Percentiles rank a stretch among this genome's conserved stretches.
Evolutionary conservation across 108 stramenopile species (phyloP).

Genomic region (Licmophora abbreviata): DNA sequence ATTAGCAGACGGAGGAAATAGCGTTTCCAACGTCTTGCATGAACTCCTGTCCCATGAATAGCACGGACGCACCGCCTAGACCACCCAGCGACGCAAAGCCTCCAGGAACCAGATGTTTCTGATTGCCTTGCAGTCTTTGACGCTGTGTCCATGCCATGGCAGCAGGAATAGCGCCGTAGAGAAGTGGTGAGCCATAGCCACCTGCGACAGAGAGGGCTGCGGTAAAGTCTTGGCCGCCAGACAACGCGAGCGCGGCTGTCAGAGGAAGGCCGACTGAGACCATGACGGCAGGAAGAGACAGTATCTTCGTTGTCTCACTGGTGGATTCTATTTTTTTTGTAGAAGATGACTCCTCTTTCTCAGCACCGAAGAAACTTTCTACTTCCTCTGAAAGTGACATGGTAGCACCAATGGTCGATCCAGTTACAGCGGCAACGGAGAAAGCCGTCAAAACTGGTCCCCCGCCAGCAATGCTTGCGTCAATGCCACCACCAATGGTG

Average conservation of each 20-base stretch:
- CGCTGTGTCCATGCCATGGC: constrained; percentile 24
- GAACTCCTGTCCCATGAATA: background rate
- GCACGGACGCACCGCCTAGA: background rate
- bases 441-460: constrained; percentile 23
- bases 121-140: background rate
- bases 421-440: constrained; percentile 45
- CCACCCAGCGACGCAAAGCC: background rate
- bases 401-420: constrained; percentile 39
- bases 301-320: background rate
- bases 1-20: too few relatives aligned
- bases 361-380: constrained; percentile 9
- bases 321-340: background rate
- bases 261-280: constrained; percentile 8
- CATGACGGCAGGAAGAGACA: constrained; percentile 2
- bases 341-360: background rate
- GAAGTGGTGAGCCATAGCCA: constrained; percentile 38
- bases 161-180: constrained; percentile 40
- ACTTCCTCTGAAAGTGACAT: constrained; percentile 61
- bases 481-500: constrained; percentile 45
- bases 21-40: background rate
- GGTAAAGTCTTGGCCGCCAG: constrained; percentile 9
- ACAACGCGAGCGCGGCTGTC: constrained; percentile 1
- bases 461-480: constrained; percentile 18
- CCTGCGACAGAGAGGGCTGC: constrained; percentile 26
- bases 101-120: background rate